Evolutionary conservation across 2,329 filamentous ascomycete genomes (phyloP).

Genomic region (Aspergillus aculeatus): DNA sequence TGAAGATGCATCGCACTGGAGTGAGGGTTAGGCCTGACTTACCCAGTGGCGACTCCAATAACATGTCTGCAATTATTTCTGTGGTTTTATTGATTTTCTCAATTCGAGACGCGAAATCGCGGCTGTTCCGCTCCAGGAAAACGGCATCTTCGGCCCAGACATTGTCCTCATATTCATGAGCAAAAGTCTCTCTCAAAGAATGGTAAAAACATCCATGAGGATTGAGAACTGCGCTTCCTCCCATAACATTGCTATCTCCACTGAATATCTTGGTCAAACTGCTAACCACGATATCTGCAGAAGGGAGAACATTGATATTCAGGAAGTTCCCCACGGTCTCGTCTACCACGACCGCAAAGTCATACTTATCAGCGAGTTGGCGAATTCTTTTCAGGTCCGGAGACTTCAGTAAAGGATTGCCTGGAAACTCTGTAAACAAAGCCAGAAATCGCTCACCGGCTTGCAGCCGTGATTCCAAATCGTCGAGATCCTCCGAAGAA

Average conservation of each 20-base stretch:
- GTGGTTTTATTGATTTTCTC: slow-evolving; percentile 82
- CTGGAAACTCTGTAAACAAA: slow-evolving; percentile 92
- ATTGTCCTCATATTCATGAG: slow-evolving; percentile 74
- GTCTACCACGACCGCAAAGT: slow-evolving; percentile 88
- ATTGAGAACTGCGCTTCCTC: slow-evolving; percentile 69
- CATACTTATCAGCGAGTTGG: slow-evolving; percentile 73
- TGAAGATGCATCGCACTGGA: background rate
- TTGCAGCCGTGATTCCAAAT: slow-evolving; percentile 70
- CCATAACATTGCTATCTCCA: slow-evolving; percentile 98
- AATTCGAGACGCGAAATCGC: slow-evolving; percentile 81
- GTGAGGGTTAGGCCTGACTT: slow-evolving; percentile 17
- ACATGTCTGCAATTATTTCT: slow-evolving; percentile 73
- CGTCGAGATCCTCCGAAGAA: slow-evolving; percentile 73
- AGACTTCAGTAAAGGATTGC: slow-evolving; percentile 83
- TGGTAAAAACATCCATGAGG: slow-evolving; percentile 69
- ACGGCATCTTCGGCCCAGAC: slow-evolving; percentile 94
- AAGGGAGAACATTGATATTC: slow-evolving; percentile 88
- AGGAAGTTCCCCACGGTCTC: slow-evolving; percentile 96
- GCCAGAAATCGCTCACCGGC: slow-evolving; percentile 74
- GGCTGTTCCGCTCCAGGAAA: slow-evolving; percentile 93
- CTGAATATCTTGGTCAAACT: slow-evolving; percentile 97
- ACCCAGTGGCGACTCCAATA: slow-evolving; percentile 59
- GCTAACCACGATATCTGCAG: slow-evolving; percentile 88
- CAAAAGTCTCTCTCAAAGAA: slow-evolving; percentile 65
- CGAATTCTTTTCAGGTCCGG: slow-evolving; percentile 84